Evolutionary conservation across 768 basidiomycete genomes (phyloP).

Genomic region (Exsudoporus frostii): DNA sequence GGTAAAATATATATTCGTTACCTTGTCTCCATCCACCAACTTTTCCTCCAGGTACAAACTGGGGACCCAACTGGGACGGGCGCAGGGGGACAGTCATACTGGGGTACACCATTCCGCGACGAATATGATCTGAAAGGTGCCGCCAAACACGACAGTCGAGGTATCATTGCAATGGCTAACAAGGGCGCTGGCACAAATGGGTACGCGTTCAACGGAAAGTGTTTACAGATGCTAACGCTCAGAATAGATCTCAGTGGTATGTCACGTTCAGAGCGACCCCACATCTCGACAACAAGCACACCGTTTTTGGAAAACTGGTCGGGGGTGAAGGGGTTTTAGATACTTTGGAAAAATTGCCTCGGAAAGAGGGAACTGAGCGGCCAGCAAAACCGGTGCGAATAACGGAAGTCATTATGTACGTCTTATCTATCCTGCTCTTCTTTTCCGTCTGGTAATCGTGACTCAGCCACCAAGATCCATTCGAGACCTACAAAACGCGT

Average conservation of each 20-base stretch:
- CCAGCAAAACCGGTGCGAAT: constrained; percentile 85
- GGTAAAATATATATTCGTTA: constrained; percentile 45
- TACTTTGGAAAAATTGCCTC: constrained; percentile 75
- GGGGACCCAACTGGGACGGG: constrained; percentile 98
- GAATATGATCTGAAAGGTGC: constrained; percentile 88
- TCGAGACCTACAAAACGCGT: constrained; percentile 86
- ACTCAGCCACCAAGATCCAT: constrained; percentile 86
- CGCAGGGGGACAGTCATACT: constrained; percentile 85
- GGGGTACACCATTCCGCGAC: constrained; percentile 96
- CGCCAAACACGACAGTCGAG: constrained; percentile 81
- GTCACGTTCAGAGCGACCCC: constrained; percentile 81
- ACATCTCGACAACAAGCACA: constrained; percentile 90
- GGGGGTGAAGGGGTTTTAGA: constrained; percentile 91
- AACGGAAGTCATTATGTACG: constrained; percentile 82
- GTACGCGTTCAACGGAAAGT: constrained; percentile 28
- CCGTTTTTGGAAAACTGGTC: constrained; percentile 95
- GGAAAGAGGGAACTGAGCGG: constrained; percentile 82
- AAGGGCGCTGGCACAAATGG: constrained; percentile 89
- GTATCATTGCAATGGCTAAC: constrained; percentile 93
- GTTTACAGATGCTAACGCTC: not conserved
- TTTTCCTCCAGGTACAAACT: constrained; percentile 76
- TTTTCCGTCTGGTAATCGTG: constrained; percentile 6
- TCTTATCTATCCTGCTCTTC: constrained; percentile 7
- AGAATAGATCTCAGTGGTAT: constrained; percentile 81
- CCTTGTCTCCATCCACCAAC: not conserved